Evolutionary conservation across 2,329 filamentous ascomycete genomes (phyloP), one percentile per base, ranked within the genome.

Genomic region (Scolecobasidium constrictum): DNA sequence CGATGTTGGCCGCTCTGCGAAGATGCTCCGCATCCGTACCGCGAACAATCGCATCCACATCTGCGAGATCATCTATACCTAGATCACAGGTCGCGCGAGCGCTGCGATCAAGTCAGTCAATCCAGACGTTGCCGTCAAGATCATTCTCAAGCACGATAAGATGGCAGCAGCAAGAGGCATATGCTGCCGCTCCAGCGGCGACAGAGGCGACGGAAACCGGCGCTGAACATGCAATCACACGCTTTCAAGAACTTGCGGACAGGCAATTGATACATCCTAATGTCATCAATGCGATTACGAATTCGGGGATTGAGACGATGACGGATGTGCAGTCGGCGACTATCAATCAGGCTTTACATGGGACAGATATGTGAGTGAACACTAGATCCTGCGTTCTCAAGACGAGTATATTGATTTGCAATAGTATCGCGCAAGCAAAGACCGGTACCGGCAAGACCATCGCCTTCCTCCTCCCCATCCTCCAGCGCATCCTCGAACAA

Each of bases 381-480:
- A n/a, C n/a, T n/a, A 26, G 11, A 37, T 19, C 9, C 35, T 16
- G 23, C 18, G 21, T 15, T 20, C 22, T 37, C 35, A 39, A 6
- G 28, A 37, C 35, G 28, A 22, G 39, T 26, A 20, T 15, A 26
- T 43, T 47, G 53, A 48, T 54, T 43, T 45, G 43, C 22, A 35
- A 48, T 19, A 47, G 46, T 6, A 43, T 96, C 51, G 92, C 90
- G 37, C 92, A 96, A 67, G 92, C 92, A 46, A 94, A 86, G 66
- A 98, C 92, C 6, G 92, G 92, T 58, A 96, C 92, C 3, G 92
- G 92, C 58, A 98, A 98, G 67, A 98, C 92, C 0, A 67, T 96
- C 45, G 92, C 86, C 26, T 98, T 96, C 69, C 72, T 98, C 18
- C 65, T 96, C 5, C 92, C 92, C 40, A 69, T 87, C 5, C 66